Evolutionary conservation across 2,329 filamentous ascomycete species (phyloP).

Genomic region (Aspergillus sp.): DNA sequence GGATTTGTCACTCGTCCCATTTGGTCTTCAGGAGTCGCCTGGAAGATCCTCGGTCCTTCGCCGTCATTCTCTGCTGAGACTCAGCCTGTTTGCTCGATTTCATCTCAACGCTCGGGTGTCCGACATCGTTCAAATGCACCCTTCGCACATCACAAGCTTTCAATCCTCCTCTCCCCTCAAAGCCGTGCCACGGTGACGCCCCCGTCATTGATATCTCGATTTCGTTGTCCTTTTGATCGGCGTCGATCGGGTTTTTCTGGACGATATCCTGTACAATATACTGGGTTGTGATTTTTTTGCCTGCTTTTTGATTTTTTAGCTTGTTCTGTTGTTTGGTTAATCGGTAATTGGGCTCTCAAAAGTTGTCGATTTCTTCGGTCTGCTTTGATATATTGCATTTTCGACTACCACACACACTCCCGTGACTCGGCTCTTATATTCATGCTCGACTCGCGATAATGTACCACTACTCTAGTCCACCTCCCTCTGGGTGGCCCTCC

Average conservation of each 20-base stretch:
- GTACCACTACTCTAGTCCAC: slow-evolving; percentile 49
- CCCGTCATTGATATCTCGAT: slow-evolving; percentile 23
- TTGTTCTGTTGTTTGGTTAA: slow-evolving; percentile 19
- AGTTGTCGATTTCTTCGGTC: slow-evolving; percentile 19
- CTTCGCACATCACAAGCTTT: slow-evolving; percentile 38
- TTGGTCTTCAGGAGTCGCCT: slow-evolving; percentile 8
- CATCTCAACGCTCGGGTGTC: slow-evolving; percentile 21
- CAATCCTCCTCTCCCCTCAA: slow-evolving; percentile 42
- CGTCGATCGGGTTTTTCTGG: slow-evolving; percentile 35
- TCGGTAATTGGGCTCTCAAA: slow-evolving; percentile 18
- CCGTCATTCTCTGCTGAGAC: slow-evolving; percentile 10
- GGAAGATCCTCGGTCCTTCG: slow-evolving; percentile 5
- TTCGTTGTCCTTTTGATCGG: slow-evolving; percentile 28
- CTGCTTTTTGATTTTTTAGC: slow-evolving; percentile 15
- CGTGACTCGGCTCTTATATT: slow-evolving; percentile 17
- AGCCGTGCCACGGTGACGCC: slow-evolving; percentile 47
- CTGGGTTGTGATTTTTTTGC: slow-evolving; percentile 28
- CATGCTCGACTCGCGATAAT: slow-evolving; percentile 42
- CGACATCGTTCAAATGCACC: slow-evolving; percentile 47
- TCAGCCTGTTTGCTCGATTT: slow-evolving; percentile 11
- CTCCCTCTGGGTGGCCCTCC: slow-evolving; percentile 47
- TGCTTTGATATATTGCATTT: slow-evolving; percentile 12
- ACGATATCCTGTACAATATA: slow-evolving; percentile 50
- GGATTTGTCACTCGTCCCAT: neutral
- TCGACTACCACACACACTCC: neutral